Evolutionary conservation across 1,139 yeast genomes (phyloP).

Genomic region (Citeromyces siamensis): DNA sequence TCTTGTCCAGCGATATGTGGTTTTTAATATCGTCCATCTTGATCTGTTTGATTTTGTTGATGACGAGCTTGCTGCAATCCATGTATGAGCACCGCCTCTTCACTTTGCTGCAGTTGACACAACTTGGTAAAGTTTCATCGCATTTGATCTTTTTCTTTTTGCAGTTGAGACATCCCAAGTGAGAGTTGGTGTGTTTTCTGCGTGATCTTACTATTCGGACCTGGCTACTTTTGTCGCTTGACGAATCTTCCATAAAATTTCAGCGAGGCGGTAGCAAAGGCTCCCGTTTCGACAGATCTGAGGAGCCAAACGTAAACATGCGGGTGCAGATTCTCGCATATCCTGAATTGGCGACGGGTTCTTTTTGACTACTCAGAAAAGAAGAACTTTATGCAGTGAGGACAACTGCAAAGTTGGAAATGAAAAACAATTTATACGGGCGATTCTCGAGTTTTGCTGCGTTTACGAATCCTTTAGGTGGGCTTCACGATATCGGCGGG

Average conservation of each 20-base stretch:
- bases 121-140: slow-evolving; percentile 30
- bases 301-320: not conserved
- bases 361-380: not conserved
- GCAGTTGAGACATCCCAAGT: slow-evolving; percentile 30
- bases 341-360: not conserved
- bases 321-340: not conserved
- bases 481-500: not conserved
- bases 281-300: not conserved
- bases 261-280: no score
- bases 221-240: no score
- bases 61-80: slow-evolving; percentile 1
- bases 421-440: no score
- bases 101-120: slow-evolving; percentile 26
- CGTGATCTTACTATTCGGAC: slow-evolving; percentile 9
- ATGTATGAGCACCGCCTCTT: slow-evolving; percentile 25
- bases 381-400: no score
- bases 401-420: no score
- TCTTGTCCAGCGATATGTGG: no score
- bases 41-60: not conserved
- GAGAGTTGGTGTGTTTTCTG: slow-evolving; percentile 29
- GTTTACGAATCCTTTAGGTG: not conserved
- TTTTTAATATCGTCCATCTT: no score
- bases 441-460: no score
- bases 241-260: no score
- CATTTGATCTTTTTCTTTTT: slow-evolving; percentile 33